Base-by-base conservation (phyloP, 495 filamentous ascomycete species). In the Trichoderma reesei region DNA sequence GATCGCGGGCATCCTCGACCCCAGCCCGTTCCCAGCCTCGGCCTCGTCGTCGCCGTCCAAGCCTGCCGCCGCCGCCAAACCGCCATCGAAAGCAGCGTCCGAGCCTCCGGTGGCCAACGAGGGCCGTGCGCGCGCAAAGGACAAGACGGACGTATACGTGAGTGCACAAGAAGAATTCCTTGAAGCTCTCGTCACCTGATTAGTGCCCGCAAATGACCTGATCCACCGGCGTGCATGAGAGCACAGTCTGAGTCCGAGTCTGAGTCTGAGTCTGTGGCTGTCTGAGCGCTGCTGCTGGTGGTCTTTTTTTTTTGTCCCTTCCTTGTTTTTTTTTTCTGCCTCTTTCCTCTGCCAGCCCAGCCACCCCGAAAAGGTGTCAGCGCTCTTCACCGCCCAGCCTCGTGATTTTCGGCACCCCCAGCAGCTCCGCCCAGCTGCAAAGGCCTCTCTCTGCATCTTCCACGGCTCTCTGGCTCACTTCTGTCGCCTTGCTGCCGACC, bases 141-240 rank as follows among this genome's bases (percentile, higher is more conserved):
- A 86, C 78, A 96, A 96, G 91, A 81, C 89, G 71, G 90, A 96
- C 82, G 89, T 95, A 79, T 96, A 89, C 78, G 92, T 96, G 86
- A 86, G 92, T 89, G 51, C 26, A 56, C 1, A 36, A 11, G 11
- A 31, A 20, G 26, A 26, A 33, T 26, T 56, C 16, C 26, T 14
- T 56, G 51, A 34, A 3, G 31, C n/a, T 54, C 51, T 36, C 51
- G 41, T 63, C 67, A 56, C 51, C 33, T 56, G 51, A 56, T 34
- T 11, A 14, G 31, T 56, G 51, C 51, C 65, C 51, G 51, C 51
- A 56, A 33, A 56, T 56, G 51, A 56, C 51, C 51, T 26, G 51
- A 31, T n/a, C 51, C 51, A 34, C 51, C 51, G 26, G 51, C 20
- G 10, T 56, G 51, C 51, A 56, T 56, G 31, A 18, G 62, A 18